Base-by-base conservation (phyloP, 1,284 basidiomycete species). In the Sporisorium exsertum region DNA sequence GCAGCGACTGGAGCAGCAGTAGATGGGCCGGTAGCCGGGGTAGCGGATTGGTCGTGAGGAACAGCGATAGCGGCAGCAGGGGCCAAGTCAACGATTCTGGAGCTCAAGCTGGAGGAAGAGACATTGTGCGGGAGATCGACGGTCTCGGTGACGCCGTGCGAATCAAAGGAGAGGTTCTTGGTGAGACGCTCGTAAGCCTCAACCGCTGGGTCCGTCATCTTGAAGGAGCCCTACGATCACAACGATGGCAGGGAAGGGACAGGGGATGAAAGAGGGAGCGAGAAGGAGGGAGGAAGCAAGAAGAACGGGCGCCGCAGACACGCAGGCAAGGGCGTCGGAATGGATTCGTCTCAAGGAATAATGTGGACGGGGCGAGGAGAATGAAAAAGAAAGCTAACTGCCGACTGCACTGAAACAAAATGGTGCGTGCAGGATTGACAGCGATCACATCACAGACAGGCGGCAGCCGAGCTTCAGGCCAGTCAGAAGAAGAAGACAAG, bases 171-270 rank as follows among this genome's bases (percentile, higher is more conserved):
- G 47, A 71, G 60, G 63, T 77, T 77, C 64, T 71, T 64, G 57
- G 68, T 61, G 71, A 74, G 27, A 45, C 58, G 7, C 88, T 93
- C 27, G 71, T 93, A 20, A 84, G 84, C 42, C 83, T 89, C 18
- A 89, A 93, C 86, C 78, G 90, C 12, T 84, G 87, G 63, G 61
- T 73, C 58, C 37, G 89, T 88, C 81, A 90, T 89, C 18, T 80
- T 82, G 43, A 85, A 50, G 29, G 3, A 55, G 37, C n/a, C n/a
- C 27, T 45, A 24, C 26, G 40, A 27, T 46, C 42, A 58, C 61
- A 53, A 53, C 53, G 45, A 64, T 13, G 63, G 42, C 46, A 58
- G 56, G 27, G 18, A 33, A 45, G 50, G n/a, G n/a, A n/a, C n/a
- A n/a, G n/a, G n/a, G n/a, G n/a, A n/a, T n/a, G n/a, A n/a, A n/a